phyloP scores from a whole-genome alignment of 345 rosid species.

The Eucalyptus victrix region DNA sequence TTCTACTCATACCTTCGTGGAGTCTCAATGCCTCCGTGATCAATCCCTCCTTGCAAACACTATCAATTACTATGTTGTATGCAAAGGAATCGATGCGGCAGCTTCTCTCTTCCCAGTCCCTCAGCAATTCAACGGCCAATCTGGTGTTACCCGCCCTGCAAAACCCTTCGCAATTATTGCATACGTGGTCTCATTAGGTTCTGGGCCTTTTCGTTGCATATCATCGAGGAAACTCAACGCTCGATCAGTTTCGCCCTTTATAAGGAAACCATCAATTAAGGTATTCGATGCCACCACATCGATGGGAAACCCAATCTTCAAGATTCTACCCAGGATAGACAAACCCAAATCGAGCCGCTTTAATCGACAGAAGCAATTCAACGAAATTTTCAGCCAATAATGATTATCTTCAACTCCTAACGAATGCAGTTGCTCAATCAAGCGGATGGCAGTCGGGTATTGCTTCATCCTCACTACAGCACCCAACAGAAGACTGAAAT shows the following conservation, averaged over 20 bases:
- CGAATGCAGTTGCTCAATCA: neutral
- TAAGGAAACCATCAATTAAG: neutral
- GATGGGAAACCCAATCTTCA: neutral
- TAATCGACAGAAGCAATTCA: neutral
- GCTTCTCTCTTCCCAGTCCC: too few species aligned
- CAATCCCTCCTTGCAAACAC: too few species aligned
- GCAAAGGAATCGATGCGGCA: fast-evolving
- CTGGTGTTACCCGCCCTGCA: neutral
- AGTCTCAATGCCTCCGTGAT: too few species aligned
- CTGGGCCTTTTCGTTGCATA: neutral
- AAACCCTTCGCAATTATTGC: neutral
- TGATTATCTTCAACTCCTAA: neutral
- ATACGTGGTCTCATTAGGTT: neutral
- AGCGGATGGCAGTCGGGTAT: neutral
- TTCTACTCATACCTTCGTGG: too few species aligned
- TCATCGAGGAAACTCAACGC: neutral
- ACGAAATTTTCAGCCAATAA: neutral
- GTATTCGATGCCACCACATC: neutral
- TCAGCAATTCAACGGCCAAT: neutral
- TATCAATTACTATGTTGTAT: too few species aligned
- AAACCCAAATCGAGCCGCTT: neutral
- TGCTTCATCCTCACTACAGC: neutral
- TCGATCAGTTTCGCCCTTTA: neutral
- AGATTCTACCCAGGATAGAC: neutral
- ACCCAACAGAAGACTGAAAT: neutral